Evolutionary conservation across 129 eudicot species (phyloP).

Genomic region (sunflower (Helianthus annuus)): DNA sequence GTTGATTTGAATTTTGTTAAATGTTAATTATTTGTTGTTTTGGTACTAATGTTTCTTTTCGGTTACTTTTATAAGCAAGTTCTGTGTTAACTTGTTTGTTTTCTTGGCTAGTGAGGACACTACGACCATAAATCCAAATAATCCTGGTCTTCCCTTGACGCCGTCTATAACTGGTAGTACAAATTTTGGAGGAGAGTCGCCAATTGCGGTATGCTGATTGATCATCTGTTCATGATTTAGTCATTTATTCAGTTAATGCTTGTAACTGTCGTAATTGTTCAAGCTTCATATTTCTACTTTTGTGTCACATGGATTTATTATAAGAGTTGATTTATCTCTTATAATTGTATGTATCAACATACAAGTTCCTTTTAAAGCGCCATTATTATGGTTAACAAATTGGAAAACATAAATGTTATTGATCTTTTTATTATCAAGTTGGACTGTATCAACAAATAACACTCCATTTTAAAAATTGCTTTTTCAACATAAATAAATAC

Average conservation of each 20-base stretch:
- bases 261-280: background rate
- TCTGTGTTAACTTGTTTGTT: slow-evolving; percentile 17
- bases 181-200: slow-evolving; percentile 4
- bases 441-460: slow-evolving; percentile 4
- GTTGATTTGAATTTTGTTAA: background rate
- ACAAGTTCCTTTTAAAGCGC: background rate
- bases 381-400: background rate
- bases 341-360: background rate
- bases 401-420: background rate
- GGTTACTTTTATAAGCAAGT: background rate
- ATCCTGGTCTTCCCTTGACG: background rate
- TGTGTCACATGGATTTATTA: background rate
- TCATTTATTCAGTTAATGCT: background rate
- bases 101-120: slow-evolving; percentile 19
- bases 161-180: background rate
- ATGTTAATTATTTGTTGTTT: background rate
- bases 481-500: background rate
- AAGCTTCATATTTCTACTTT: background rate
- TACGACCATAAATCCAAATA: background rate
- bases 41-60: background rate
- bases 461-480: background rate
- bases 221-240: slow-evolving; percentile 7
- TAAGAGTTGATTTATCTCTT: background rate
- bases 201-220: slow-evolving; percentile 9
- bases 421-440: slow-evolving; percentile 2